Conservation (phyloP, 2,329 filamentous ascomycete genomes). For the Exophiala lecanii-corni region DNA sequence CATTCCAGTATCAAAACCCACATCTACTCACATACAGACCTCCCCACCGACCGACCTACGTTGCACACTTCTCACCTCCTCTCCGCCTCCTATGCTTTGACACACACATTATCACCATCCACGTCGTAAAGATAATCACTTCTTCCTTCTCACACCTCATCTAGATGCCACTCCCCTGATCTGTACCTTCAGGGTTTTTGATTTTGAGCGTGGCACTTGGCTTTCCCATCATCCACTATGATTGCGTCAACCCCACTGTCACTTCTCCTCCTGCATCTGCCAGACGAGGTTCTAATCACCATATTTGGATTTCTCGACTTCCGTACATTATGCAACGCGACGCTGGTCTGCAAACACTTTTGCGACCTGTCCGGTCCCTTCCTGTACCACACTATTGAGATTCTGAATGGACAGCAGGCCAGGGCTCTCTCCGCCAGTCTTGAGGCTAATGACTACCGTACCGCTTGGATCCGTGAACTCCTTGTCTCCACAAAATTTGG, state of each 20-base stretch:
- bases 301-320: conserved; percentile 24
- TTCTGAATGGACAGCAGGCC: conserved; percentile 20
- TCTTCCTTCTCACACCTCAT: no score
- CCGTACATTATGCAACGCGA: conserved; percentile 12
- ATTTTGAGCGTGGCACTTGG: no score
- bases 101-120: no score
- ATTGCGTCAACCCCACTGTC: conserved; percentile 16
- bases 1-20: no score
- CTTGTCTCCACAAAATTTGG: conserved; percentile 26
- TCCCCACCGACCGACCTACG: no score
- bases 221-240: conserved; percentile 17
- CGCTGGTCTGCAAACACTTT: conserved; percentile 22
- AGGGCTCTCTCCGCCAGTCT: conserved; percentile 16
- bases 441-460: conserved; percentile 17
- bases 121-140: no score
- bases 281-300: conserved; percentile 25
- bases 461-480: conserved; percentile 21
- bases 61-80: no score
- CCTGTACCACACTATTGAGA: conserved; percentile 22
- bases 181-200: no score
- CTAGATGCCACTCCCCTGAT: no score
- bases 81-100: no score
- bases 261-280: conserved; percentile 22
- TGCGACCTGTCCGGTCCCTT: conserved; percentile 23
- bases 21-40: no score